A percentile compares a stretch with the other conserved stretches of the same genome.
Evolutionary conservation across 805 yeast species (phyloP).

Genomic region (Nakazawaea pomicola): DNA sequence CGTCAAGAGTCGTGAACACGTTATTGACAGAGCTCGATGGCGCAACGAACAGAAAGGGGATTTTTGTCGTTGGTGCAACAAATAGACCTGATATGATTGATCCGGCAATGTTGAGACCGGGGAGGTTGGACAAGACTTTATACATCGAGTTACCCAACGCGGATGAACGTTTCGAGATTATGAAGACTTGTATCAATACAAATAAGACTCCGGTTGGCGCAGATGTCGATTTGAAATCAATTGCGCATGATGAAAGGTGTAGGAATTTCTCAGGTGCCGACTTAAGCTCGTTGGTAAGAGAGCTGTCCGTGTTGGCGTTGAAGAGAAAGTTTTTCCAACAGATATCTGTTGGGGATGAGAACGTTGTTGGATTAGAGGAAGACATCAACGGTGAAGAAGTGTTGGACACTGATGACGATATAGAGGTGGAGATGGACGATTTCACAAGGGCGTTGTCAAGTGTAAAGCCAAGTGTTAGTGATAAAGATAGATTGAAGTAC

Average conservation of each 20-base stretch:
- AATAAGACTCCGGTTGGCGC: constrained; percentile 71
- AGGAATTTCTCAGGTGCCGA: constrained; percentile 96
- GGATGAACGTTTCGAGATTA: constrained; percentile 74
- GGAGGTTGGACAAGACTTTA: constrained; percentile 88
- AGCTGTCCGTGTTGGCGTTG: constrained; percentile 87
- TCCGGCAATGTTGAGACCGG: constrained; percentile 97
- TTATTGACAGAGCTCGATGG: constrained; percentile 94
- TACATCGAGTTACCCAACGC: constrained; percentile 85
- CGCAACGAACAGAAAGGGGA: constrained; percentile 84
- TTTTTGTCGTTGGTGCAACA: constrained; percentile 94
- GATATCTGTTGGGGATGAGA: constrained; percentile 43
- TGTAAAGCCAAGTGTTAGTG: constrained; percentile 89
- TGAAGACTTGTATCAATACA: constrained; percentile 65
- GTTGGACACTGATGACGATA: constrained; percentile 22
- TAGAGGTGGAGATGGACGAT: constrained; percentile 59
- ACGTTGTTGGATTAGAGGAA: constrained; percentile 34
- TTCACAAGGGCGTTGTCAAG: constrained; percentile 65
- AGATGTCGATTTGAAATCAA: constrained; percentile 51
- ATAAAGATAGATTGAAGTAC: constrained; percentile 72
- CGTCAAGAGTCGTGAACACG: constrained; percentile 92
- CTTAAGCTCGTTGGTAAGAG: constrained; percentile 84
- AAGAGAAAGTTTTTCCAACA: constrained; percentile 62
- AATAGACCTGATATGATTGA: constrained; percentile 98
- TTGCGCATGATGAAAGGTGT: constrained; percentile 77
- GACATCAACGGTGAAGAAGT: constrained; percentile 32